These are phyloP conservation scores for Fonsecaea nubica DNA, from an alignment of 2,329 filamentous ascomycete genomes.

Conservation along the genomic window DNA sequence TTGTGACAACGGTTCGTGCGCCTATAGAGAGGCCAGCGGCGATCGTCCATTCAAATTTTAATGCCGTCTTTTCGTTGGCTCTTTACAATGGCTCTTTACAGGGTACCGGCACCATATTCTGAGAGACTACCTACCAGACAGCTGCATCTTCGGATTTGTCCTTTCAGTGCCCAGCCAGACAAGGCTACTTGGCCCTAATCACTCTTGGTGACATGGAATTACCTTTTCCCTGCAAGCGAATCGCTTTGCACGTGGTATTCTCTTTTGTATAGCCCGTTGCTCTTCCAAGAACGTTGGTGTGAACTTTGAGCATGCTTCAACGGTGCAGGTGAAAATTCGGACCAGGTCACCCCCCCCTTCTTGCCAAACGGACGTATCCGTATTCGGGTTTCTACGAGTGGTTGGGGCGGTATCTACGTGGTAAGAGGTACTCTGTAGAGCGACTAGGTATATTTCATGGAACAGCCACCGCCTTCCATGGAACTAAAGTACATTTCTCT, in stretches of 20 bases:
- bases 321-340: not conserved
- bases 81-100: not conserved
- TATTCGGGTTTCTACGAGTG: slow-evolving; percentile 8
- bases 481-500: not conserved
- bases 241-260: not conserved
- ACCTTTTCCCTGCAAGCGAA: not conserved
- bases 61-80: not conserved
- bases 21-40: not conserved
- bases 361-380: slow-evolving; percentile 22
- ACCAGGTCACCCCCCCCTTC: not conserved
- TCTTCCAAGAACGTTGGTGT: not conserved
- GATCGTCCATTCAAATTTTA: slow-evolving; percentile 4
- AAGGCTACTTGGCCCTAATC: not conserved
- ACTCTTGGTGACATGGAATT: not conserved
- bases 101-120: not conserved
- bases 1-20: not conserved
- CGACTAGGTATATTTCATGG: slow-evolving; percentile 14
- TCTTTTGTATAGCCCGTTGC: not conserved
- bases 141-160: slow-evolving; percentile 3
- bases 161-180: not conserved
- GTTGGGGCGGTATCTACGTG: not conserved
- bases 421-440: no score
- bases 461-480: not conserved
- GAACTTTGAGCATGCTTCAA: not conserved
- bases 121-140: not conserved